Evolutionary conservation across 805 yeast species (phyloP), one percentile per base, ranked within the genome.

Genomic region (Starmerella stigmatis): DNA sequence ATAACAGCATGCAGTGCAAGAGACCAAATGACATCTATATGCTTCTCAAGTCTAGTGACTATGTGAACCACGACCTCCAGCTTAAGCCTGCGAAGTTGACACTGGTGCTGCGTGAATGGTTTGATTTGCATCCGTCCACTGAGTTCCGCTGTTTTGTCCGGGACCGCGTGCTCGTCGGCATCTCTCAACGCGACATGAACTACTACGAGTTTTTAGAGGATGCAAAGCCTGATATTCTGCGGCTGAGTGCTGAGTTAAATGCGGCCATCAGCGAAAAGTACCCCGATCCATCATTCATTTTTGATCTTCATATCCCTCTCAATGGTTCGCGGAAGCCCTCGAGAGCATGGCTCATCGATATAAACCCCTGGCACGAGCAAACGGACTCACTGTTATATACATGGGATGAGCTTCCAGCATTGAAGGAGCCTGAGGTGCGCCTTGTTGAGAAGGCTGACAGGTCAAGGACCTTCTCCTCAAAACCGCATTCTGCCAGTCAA

Each of bases 61-160:
- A 88, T 60, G 74, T 88, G 10, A 78, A 79, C 41, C 94, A 89
- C 58, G 98, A 92, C 61, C 63, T 92, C 28, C 75, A 79, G 38
- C 73, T 77, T 57, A 80, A 89, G 0, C 60, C 59, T 2, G 15
- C 36, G 3, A 28, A 42, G 20, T 28, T 58, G 3, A 56, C 57
- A 2, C 64, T 92, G 27, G 81, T 89, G 2, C 61, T 92, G 33
- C 72, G 94, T 35, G 74, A 86, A 62, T 92, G 96, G 97, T 69
- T 75, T 35, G 73, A 74, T 39, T 65, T 89, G 33, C 86, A 84
- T 52, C 96, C 97, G 0, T 85, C 97, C 0, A 66, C 86, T 56
- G 99, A 92, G 61, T 92, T 92, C 60, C 70, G 99, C 47, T 76
- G 88, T 26, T 92, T 86, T 64, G 83, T 92, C 1, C 72, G 73